Base-by-base conservation (phyloP, 75 land plant genomes). In the Ceratopteris richardii region DNA sequence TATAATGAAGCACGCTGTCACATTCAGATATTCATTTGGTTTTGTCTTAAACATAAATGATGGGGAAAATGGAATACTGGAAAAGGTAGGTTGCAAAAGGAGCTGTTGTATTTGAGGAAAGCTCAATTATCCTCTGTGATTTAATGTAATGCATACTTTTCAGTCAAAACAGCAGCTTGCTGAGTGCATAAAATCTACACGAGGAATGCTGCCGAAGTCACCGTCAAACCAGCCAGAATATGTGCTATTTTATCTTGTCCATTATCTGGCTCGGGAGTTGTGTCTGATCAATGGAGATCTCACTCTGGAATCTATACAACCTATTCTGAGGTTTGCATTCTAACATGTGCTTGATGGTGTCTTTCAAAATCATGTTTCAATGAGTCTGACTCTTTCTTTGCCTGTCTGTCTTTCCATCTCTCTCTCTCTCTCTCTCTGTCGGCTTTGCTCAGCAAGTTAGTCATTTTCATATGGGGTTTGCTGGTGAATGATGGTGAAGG, bases 1-100 rank as follows among this genome's bases (percentile, higher is more conserved):
- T 31, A 54, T 88, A 61, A 79, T 58, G 61, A 58, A 56, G 17
- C 85, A 47, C 50, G 66, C 65, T 28, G 65, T 88, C 27, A 75
- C 84, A 66, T 75, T 66, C 18, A 88, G 85, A 68, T 93, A 89
- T 85, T 96, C 87, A 31, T 82, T 84, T 85, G 87, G 82, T 17
- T 79, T 84, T 58, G 60, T 80, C 42, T 61, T 83, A 19, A 60
- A 51, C 74, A 64, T 71, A 18, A 18, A 39, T 36, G 82, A 56
- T 33, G 37, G 37, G 41, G 50, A 52, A 20, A 60, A 61, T 43
- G 82, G 76, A 26, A 56, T 52, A 61, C 30, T 54, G 2, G 57
- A 66, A 63, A 86, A 92, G 73, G 97, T 88, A 26, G 63, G 62
- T 40, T 40, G n/a, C n/a, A n/a, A n/a, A n/a, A n/a, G n/a, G n/a